These are phyloP conservation scores for Coemansia sp. DNA, from an alignment of 192 early-diverging fungal genomes.

Conservation along the genomic window DNA sequence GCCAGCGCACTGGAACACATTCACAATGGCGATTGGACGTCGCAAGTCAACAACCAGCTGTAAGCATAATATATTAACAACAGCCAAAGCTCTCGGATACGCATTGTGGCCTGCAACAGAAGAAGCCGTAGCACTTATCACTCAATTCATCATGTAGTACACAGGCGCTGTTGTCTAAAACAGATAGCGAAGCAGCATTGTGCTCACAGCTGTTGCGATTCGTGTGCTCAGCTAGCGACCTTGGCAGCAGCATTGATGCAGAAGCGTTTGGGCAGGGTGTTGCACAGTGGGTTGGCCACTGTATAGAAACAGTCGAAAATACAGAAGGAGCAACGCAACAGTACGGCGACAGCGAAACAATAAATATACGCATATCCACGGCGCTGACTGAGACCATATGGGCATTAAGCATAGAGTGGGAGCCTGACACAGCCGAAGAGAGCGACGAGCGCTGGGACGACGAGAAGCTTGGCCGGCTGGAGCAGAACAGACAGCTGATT, in stretches of 20 bases:
- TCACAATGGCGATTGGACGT: slow-evolving; percentile 35
- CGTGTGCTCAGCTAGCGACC: slow-evolving; percentile 12
- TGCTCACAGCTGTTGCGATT: slow-evolving; percentile 40
- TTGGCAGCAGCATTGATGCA: slow-evolving; percentile 5
- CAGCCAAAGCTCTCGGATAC: too few relatives aligned
- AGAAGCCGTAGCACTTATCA: background rate
- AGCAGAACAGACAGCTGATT: slow-evolving; percentile 29
- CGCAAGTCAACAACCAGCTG: slow-evolving; percentile 38
- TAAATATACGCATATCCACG: slow-evolving; percentile 23
- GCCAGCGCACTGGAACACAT: slow-evolving; percentile 34
- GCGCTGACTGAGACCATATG: slow-evolving; percentile 45
- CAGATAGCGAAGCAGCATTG: slow-evolving; percentile 18
- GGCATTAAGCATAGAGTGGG: slow-evolving; percentile 42
- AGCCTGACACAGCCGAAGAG: slow-evolving; percentile 27
- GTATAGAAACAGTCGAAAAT: slow-evolving; percentile 26
- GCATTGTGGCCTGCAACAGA: background rate
- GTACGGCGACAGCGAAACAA: slow-evolving; percentile 5
- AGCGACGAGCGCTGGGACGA: slow-evolving; percentile 24
- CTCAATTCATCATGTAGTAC: slow-evolving; percentile 21
- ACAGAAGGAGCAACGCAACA: slow-evolving; percentile 6
- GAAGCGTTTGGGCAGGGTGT: slow-evolving; percentile 22
- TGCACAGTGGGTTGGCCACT: slow-evolving; percentile 32
- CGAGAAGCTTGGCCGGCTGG: slow-evolving; percentile 10
- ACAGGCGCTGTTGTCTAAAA: slow-evolving; percentile 25
- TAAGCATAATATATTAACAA: slow-evolving; percentile 15